phyloP scores from a whole-genome alignment of 768 basidiomycete species.

The Lactifluus echinatus region DNA sequence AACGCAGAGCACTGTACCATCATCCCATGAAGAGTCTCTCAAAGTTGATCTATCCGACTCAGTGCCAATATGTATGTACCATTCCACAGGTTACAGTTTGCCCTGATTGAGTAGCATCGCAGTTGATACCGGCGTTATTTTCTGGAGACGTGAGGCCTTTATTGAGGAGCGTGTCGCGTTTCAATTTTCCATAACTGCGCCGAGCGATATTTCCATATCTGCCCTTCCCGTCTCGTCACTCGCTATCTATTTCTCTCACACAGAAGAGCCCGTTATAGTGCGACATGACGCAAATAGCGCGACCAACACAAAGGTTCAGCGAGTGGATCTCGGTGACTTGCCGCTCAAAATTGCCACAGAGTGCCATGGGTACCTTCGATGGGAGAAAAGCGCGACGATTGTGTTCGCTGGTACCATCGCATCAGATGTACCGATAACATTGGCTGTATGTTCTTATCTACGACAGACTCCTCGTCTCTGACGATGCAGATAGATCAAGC shows the following conservation, averaged over 20 bases:
- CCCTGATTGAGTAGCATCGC: not conserved
- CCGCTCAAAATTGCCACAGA: slow-evolving; percentile 19
- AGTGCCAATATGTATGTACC: slow-evolving; percentile 50
- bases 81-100: slow-evolving; percentile 7
- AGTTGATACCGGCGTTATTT: slow-evolving; percentile 63
- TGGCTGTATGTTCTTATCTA: slow-evolving; percentile 40
- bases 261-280: slow-evolving; percentile 42
- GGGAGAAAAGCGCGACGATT: slow-evolving; percentile 44
- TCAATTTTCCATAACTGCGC: slow-evolving; percentile 60
- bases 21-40: slow-evolving; percentile 45
- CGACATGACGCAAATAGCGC: slow-evolving; percentile 30
- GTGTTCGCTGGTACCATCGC: slow-evolving; percentile 55
- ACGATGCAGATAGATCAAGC: slow-evolving; percentile 28
- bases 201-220: slow-evolving; percentile 39
- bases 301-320: slow-evolving; percentile 26
- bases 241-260: slow-evolving; percentile 48
- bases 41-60: slow-evolving; percentile 56
- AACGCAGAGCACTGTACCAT: slow-evolving; percentile 61
- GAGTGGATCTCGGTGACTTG: slow-evolving; percentile 42
- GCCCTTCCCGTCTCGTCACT: slow-evolving; percentile 55
- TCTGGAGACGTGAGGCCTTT: slow-evolving; percentile 59
- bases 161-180: slow-evolving; percentile 60
- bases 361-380: slow-evolving; percentile 42
- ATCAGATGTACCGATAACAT: slow-evolving; percentile 38
- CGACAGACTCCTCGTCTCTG: not conserved